Base-by-base conservation (phyloP, 495 filamentous ascomycete genomes). In the Tuber microsphaerosporum region DNA sequence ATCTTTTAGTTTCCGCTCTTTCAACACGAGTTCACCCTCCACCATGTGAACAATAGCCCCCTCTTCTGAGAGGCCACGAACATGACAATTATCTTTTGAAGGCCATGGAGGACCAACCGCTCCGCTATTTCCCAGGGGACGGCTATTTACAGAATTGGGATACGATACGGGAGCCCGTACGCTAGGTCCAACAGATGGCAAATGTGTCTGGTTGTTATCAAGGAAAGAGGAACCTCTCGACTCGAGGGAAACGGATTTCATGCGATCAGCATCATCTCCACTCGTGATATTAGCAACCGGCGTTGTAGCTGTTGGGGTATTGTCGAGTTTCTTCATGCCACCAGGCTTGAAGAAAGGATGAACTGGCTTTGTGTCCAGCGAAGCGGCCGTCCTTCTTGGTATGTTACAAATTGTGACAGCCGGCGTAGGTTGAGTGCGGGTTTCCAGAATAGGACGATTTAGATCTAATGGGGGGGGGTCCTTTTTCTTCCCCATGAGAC, bases 291-390 rank as follows among this genome's bases (percentile, higher is more conserved):
- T 56, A 26, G 73, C 31, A 45, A 73, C 71, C 69, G 82, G 48
- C 45, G 71, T 75, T 56, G 48, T 43, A 4, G 71, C 56, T 56
- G 65, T 74, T 17, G 72, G 42, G 70, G 46, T 39, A 48, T 77
- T 76, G 1, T 42, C 46, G 22, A 71, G 44, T 70, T 83, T 81
- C 73, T 80, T 82, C 31, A 74, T 61, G 20, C 77, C 77, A 45
- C 72, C 78, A 31, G 75, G 74, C 56, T 73, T 71, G 81, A 97
- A 97, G 81, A 97, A 97, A 0, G 94, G 94, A 84, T 97, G 94
- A 0, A 91, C 91, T 3, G 88, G 75, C 80, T 92, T 96, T 37
- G 84, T 73, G 44, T 51, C 48, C 37, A 69, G 45, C 45, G 88
- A 84, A 44, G 83, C 84, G 20, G 73, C 75, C 41, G 84, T 80